Base-by-base conservation (phyloP, 75 land plant species). In the Selaginella moellendorffii region DNA sequence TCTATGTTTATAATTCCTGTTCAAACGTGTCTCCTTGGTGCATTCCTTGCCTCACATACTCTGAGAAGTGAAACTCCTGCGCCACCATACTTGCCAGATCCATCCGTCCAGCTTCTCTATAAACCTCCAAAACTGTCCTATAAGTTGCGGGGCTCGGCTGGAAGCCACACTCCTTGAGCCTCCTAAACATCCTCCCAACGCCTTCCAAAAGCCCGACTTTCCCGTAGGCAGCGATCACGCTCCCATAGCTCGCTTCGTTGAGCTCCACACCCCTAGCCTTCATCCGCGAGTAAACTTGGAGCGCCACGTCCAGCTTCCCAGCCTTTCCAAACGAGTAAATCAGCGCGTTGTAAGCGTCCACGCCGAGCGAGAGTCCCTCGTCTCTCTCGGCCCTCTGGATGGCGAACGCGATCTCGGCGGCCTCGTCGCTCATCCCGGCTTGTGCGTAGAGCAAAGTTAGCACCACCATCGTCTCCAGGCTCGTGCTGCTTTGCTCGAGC, bases 161-260 rank as follows among this genome's bases (percentile, higher is more conserved):
- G 64, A 82, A 78, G 8, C 79, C 82, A 2, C 77, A 78, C 53
- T 65, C 72, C 27, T 82, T 91, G 66, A 91, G 61, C 46, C 75
- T 71, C 65, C 80, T 72, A 53, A 79, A 74, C 20, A 91, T 75
- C 30, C 88, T 65, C 31, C 74, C 78, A 56, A 91, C 77, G 31
- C 91, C 91, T 68, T 79, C 87, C 31, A 86, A 29, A 74, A 91
- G 68, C 14, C 90, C 78, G 27, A 80, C 83, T 76, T 79, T 82
- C 30, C 88, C 85, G 78, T 91, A 91, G 51, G 83, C 79, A 30
- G 52, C 17, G n/a, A 80, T 82, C n/a, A 91, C 74, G 68, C 71
- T 72, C 10, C 82, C 79, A 66, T 72, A 79, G 2, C 88, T 87
- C 30, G 81, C 83, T 26, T 74, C 42, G 73, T 91, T 83, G 27